phyloP scores from a whole-genome alignment of 148 eudicot genomes.

The Fagopyrum tataricum region DNA sequence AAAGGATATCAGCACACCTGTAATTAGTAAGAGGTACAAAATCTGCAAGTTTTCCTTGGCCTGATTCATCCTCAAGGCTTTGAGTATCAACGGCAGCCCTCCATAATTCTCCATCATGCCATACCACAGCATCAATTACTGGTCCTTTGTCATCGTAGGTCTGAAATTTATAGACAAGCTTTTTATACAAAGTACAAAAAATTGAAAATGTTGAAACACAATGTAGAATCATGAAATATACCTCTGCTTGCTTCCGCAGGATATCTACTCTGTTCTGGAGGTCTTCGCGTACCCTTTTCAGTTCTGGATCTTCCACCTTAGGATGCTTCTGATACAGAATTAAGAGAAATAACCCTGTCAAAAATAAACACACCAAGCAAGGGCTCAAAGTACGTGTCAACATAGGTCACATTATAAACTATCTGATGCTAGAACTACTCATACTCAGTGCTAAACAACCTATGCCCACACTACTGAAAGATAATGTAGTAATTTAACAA shows the following conservation, averaged over 20 bases:
- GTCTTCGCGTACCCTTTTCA: conserved; percentile 75
- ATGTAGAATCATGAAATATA: conserved; percentile 20
- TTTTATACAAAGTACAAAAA: conserved; percentile 13
- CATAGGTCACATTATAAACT: neutral
- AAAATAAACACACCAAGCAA: neutral
- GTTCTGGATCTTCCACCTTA: conserved; percentile 53
- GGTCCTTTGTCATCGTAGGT: conserved; percentile 97
- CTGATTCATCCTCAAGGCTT: conserved; percentile 77
- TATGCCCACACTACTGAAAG: neutral
- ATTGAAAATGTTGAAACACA: conserved; percentile 5
- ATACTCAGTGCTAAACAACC: too few species aligned
- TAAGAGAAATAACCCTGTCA: neutral
- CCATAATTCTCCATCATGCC: conserved; percentile 98
- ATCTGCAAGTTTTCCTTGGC: conserved; percentile 71
- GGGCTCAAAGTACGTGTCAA: neutral
- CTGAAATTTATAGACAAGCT: conserved; percentile 28
- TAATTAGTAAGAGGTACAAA: conserved; percentile 84
- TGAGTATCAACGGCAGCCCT: conserved; percentile 95
- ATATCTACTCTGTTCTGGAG: conserved; percentile 80
- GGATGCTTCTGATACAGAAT: conserved; percentile 46
- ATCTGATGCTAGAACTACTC: neutral
- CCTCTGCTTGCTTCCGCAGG: conserved; percentile 78
- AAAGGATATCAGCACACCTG: conserved; percentile 37
- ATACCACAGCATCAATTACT: conserved; percentile 92
- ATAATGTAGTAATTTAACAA: neutral